phyloP scores from a whole-genome alignment of 1,284 basidiomycete species.

The Vanrija sp. region DNA sequence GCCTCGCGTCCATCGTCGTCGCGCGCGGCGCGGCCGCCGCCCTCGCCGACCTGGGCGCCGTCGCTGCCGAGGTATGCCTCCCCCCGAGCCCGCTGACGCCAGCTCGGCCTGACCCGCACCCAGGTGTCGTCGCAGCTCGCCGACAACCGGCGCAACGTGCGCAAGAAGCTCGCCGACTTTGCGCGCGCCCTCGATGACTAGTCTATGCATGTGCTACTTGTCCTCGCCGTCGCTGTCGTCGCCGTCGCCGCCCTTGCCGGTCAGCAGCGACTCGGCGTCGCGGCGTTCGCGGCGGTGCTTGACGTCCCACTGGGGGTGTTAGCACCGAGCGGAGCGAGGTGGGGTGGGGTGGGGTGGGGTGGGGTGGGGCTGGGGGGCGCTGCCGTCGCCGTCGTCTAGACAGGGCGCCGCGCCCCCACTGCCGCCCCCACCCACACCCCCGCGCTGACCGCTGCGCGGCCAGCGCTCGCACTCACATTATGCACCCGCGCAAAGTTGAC shows the following conservation, averaged over 20 bases:
- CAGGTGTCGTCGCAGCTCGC: conserved; percentile 32
- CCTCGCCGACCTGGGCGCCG: conserved; percentile 15
- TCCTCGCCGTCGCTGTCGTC: conserved; percentile 7
- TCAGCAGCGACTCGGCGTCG: conserved; percentile 1
- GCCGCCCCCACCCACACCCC: neutral
- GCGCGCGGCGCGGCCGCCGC: conserved; percentile 14
- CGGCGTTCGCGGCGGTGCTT: conserved; percentile 31
- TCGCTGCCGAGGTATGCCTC: conserved; percentile 12
- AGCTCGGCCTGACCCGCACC: conserved; percentile 31
- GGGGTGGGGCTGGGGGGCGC: neutral
- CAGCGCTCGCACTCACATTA: conserved; percentile 55
- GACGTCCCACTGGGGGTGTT: conserved; percentile 43
- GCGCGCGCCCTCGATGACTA: too few relatives aligned
- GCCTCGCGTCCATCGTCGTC: conserved; percentile 23
- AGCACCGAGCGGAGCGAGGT: neutral
- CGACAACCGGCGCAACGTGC: conserved; percentile 28
- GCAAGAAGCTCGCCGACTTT: neutral
- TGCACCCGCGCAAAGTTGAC: conserved; percentile 96
- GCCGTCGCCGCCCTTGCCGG: neutral
- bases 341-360: neutral
- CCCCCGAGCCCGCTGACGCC: neutral
- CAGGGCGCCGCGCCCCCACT: neutral
- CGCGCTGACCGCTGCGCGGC: neutral
- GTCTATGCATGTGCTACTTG: neutral
- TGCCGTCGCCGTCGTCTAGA: neutral